These are phyloP conservation scores for Flaveria floridana DNA, from an alignment of 140 eudicot genomes.

Conservation along the genomic window DNA sequence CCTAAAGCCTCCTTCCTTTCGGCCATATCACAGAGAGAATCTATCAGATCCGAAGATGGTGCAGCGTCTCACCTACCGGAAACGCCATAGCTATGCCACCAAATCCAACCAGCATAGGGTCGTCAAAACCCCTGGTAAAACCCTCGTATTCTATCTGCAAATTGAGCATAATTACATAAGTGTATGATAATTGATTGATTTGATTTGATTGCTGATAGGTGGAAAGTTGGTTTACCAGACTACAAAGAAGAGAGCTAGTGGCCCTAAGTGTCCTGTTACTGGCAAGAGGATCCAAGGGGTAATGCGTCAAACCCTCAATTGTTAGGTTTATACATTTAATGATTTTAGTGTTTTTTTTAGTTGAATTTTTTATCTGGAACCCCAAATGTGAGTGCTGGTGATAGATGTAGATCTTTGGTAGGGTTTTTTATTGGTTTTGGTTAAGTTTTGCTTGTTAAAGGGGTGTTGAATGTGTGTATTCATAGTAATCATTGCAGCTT, in stretches of 20 bases:
- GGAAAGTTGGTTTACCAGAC: not conserved
- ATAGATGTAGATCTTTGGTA: not conserved
- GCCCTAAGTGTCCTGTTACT: slow-evolving; percentile 48
- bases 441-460: not conserved
- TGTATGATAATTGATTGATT: not conserved
- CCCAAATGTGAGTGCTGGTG: not conserved
- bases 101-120: slow-evolving; percentile 53
- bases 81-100: slow-evolving; percentile 50
- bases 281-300: slow-evolving; percentile 57
- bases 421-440: not conserved
- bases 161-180: not conserved
- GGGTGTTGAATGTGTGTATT: not conserved
- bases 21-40: not conserved
- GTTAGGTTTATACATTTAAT: no score
- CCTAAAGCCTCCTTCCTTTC: not conserved
- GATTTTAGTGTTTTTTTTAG: not conserved
- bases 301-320: not conserved
- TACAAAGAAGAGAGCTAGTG: slow-evolving; percentile 45
- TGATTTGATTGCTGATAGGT: not conserved
- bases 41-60: slow-evolving; percentile 32
- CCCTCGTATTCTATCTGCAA: not conserved
- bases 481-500: not conserved
- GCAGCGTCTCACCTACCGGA: slow-evolving; percentile 49
- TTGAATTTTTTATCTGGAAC: no score
- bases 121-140: slow-evolving; percentile 49